Conservation (phyloP, 495 filamentous ascomycete species). For the Saxophila tyrrhenica region DNA sequence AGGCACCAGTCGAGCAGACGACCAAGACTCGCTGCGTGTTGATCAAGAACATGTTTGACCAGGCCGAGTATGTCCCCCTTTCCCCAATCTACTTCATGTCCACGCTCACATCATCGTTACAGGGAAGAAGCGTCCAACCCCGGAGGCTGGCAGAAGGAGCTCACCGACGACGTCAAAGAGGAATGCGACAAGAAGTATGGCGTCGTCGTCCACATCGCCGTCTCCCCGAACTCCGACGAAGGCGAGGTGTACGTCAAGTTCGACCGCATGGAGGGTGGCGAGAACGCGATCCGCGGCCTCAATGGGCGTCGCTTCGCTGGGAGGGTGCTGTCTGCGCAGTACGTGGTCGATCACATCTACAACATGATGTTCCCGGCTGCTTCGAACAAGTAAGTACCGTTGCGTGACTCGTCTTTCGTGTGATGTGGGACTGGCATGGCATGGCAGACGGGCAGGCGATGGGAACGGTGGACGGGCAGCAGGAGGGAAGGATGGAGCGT, state of each 20-base stretch:
- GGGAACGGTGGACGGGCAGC: not conserved
- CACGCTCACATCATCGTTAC: constrained; percentile 38
- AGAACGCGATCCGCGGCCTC: constrained; percentile 93
- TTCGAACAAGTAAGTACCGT: constrained; percentile 8
- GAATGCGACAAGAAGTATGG: constrained; percentile 97
- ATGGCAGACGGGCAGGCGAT: not conserved
- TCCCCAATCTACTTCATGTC: not conserved
- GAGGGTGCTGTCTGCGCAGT: constrained; percentile 78
- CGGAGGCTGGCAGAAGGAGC: constrained; percentile 82
- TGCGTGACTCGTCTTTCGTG: not conserved
- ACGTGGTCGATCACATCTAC: constrained; percentile 96
- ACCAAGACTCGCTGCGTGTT: constrained; percentile 92
- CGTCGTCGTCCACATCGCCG: constrained; percentile 90
- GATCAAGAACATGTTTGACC: constrained; percentile 91
- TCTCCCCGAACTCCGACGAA: constrained; percentile 74
- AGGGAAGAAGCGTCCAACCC: constrained; percentile 53
- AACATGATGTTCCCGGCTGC: constrained; percentile 29
- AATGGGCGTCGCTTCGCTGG: constrained; percentile 95
- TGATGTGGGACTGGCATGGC: not conserved
- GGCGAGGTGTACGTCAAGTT: constrained; percentile 99
- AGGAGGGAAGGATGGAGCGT: no score
- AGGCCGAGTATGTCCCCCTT: constrained; percentile 60
- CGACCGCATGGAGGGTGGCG: constrained; percentile 82
- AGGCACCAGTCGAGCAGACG: constrained; percentile 69
- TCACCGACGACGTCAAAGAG: constrained; percentile 84